Evolutionary conservation across 2,329 filamentous ascomycete species (phyloP).

Genomic region (Talaromyces marneffei): DNA sequence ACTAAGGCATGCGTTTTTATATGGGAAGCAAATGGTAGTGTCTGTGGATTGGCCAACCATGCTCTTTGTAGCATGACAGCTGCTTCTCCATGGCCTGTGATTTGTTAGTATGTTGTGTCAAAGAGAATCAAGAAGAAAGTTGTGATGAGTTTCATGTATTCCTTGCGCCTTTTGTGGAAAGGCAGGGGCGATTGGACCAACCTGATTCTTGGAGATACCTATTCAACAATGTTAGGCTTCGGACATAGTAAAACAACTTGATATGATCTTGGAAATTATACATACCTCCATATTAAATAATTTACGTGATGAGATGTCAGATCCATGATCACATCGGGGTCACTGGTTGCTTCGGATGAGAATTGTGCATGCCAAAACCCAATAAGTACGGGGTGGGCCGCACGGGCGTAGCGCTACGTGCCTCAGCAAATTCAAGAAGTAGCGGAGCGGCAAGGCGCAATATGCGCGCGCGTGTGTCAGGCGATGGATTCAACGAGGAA

Average conservation of each 20-base stretch:
- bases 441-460: conserved; percentile 3
- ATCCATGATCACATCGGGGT: conserved; percentile 41
- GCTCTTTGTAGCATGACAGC: conserved; percentile 56
- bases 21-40: conserved; percentile 55
- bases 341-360: conserved; percentile 17
- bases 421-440: conserved; percentile 2
- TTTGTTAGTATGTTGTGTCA: conserved; percentile 16
- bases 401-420: conserved; percentile 12
- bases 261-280: conserved; percentile 8
- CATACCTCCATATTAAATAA: conserved; percentile 63
- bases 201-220: conserved; percentile 54
- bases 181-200: conserved; percentile 27
- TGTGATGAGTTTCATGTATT: background rate
- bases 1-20: conserved; percentile 56
- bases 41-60: conserved; percentile 58
- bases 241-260: too few species aligned
- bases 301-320: conserved; percentile 57
- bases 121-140: background rate
- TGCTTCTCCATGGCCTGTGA: conserved; percentile 52
- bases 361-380: conserved; percentile 24
- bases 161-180: background rate
- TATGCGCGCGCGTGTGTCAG: conserved; percentile 1
- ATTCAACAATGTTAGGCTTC: background rate
- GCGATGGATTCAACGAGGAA: background rate
- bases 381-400: conserved; percentile 11